Conservation (phyloP, 169 alveolate genomes). For the Plasmodium adleri region DNA sequence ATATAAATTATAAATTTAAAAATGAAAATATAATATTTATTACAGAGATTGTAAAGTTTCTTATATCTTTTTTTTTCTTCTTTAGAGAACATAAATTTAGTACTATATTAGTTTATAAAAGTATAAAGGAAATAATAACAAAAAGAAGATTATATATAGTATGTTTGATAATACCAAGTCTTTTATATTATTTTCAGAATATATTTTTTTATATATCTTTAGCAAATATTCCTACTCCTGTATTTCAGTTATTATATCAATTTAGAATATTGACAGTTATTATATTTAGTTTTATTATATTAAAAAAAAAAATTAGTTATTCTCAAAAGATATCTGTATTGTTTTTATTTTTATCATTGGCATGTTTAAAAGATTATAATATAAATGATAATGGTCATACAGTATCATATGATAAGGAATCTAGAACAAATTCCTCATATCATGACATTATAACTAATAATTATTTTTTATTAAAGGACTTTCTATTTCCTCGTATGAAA, state of each 20-base stretch:
- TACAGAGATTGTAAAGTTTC: conserved; percentile 39
- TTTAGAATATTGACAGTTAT: conserved; percentile 36
- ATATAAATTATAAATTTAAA: conserved; percentile 33
- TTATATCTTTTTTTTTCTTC: conserved; percentile 16
- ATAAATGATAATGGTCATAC: neutral
- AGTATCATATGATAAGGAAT: neutral
- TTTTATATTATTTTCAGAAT: conserved; percentile 59
- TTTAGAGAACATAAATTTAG: conserved; percentile 29
- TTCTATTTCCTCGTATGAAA: neutral
- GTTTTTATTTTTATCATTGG: conserved; percentile 40
- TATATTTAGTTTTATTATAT: conserved; percentile 32
- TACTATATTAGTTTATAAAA: conserved; percentile 4
- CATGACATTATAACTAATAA: neutral
- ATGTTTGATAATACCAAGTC: conserved; percentile 34
- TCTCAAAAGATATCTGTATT: conserved; percentile 33
- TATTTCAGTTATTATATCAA: conserved; percentile 61
- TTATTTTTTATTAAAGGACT: neutral
- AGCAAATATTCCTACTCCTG: conserved; percentile 47
- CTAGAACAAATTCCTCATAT: neutral
- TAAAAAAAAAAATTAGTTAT: conserved; percentile 21
- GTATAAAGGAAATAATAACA: neutral
- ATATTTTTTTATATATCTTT: conserved; percentile 43
- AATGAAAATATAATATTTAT: conserved; percentile 46
- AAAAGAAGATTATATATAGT: conserved; percentile 13
- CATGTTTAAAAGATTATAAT: conserved; percentile 60